A percentile compares a stretch with the other conserved stretches of the same genome.
Evolutionary conservation across 306 rosid genomes (phyloP).

Genomic region (Quercus cerris): DNA sequence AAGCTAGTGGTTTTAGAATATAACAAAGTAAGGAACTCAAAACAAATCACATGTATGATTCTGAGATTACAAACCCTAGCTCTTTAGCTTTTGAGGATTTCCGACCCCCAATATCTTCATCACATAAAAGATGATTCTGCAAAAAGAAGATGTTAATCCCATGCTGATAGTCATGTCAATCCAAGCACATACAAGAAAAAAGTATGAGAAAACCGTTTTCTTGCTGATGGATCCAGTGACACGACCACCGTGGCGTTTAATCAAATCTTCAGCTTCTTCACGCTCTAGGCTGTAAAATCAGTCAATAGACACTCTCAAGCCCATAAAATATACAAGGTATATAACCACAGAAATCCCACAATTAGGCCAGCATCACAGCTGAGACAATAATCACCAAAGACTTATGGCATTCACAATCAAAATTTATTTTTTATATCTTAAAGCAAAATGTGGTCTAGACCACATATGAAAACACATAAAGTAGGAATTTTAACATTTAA

Average conservation of each 20-base stretch:
- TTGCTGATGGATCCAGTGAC: constrained; percentile 96
- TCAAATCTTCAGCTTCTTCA: constrained; percentile 97
- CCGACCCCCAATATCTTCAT: constrained; percentile 95
- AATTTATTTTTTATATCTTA: not conserved
- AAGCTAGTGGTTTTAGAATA: not conserved
- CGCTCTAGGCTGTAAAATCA: constrained; percentile 75
- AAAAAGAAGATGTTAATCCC: constrained; percentile 32
- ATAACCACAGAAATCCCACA: not conserved
- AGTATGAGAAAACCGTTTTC: constrained; percentile 60
- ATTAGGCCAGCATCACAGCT: not conserved
- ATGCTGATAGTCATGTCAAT: constrained; percentile 12
- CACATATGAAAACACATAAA: constrained; percentile 16
- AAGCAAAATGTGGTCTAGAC: not conserved
- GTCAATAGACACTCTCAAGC: constrained; percentile 24
- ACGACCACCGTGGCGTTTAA: constrained; percentile 94
- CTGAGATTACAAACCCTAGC: constrained; percentile 68
- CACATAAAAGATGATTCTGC: constrained; percentile 91
- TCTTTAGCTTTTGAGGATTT: constrained; percentile 91
- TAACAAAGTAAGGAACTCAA: constrained; percentile 11
- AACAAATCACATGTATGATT: constrained; percentile 14
- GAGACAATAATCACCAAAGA: not conserved
- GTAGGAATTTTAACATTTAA: not conserved
- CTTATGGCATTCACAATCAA: not conserved
- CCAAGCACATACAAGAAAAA: constrained; percentile 14
- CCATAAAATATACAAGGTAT: not conserved